Percentiles rank a stretch among this genome's conserved stretches.
Evolutionary conservation across 169 alveolate genomes (phyloP).

Genomic region (Plasmodium relictum): DNA sequence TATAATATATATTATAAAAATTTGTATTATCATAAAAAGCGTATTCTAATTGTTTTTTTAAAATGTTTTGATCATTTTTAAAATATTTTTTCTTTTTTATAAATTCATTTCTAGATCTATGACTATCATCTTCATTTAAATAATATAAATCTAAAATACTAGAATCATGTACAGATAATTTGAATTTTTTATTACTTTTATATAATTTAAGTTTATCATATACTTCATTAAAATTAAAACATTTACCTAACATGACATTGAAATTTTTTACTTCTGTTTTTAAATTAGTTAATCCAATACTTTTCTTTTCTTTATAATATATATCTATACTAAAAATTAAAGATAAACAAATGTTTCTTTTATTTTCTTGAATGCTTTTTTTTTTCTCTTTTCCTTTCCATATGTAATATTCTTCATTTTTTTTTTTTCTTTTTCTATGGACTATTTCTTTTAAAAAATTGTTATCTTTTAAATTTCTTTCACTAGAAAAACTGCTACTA

Average conservation of each 20-base stretch:
- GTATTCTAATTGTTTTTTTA: constrained; percentile 29
- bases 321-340: constrained; percentile 35
- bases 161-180: constrained; percentile 15
- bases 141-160: constrained; percentile 21
- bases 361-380: constrained; percentile 36
- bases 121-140: background rate
- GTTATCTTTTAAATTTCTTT: background rate
- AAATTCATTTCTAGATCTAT: constrained; percentile 9
- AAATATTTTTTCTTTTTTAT: background rate
- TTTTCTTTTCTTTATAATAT: constrained; percentile 40
- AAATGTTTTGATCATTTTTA: background rate
- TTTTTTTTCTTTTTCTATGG: constrained; percentile 16
- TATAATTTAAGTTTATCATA: constrained; percentile 41
- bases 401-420: background rate
- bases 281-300: constrained; percentile 2
- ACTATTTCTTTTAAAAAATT: background rate
- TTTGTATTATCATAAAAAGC: constrained; percentile 57
- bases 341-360: constrained; percentile 61
- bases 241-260: constrained; percentile 59
- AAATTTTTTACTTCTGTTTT: constrained; percentile 26
- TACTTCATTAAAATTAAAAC: constrained; percentile 50
- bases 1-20: constrained; percentile 57
- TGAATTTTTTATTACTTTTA: constrained; percentile 37
- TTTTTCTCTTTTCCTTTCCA: constrained; percentile 47
- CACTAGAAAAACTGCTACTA: background rate